These are phyloP conservation scores for Ophidiomyces ophidiicola DNA, from an alignment of 2,329 filamentous ascomycete genomes.

Conservation along the genomic window DNA sequence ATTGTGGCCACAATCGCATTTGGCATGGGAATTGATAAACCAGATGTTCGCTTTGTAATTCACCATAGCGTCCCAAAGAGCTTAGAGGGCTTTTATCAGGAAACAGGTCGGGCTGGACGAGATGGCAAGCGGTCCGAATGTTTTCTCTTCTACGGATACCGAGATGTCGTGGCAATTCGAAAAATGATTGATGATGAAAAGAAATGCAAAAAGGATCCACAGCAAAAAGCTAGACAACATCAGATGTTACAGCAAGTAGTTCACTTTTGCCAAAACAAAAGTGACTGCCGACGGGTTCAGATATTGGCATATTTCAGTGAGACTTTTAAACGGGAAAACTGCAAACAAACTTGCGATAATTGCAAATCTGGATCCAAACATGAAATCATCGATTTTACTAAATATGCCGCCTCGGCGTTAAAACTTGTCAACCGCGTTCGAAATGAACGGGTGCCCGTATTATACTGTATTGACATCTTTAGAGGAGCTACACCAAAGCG, in stretches of 20 bases:
- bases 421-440: slow-evolving; percentile 45
- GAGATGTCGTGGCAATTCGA: slow-evolving; percentile 59
- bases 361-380: slow-evolving; percentile 63
- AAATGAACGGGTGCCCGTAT: slow-evolving; percentile 47
- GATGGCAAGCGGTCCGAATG: slow-evolving; percentile 81
- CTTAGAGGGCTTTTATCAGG: slow-evolving; percentile 94
- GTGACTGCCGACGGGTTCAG: slow-evolving; percentile 75
- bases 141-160: slow-evolving; percentile 77
- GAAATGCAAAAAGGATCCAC: not conserved
- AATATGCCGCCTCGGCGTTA: slow-evolving; percentile 59
- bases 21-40: slow-evolving; percentile 99
- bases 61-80: slow-evolving; percentile 90
- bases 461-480: slow-evolving; percentile 74
- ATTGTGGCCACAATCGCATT: slow-evolving; percentile 98
- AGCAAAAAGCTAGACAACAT: slow-evolving; percentile 68
- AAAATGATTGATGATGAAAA: slow-evolving; percentile 62
- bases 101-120: slow-evolving; percentile 86
- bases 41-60: slow-evolving; percentile 90
- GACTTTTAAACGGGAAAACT: slow-evolving; percentile 58
- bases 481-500: slow-evolving; percentile 49
- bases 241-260: slow-evolving; percentile 77
- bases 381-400: slow-evolving; percentile 62
- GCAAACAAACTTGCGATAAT: slow-evolving; percentile 72
- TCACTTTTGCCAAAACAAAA: slow-evolving; percentile 78
- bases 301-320: slow-evolving; percentile 94